Evolutionary conservation across 1,284 basidiomycete genomes (phyloP), one percentile per base, ranked within the genome.

Genomic region (Stygiomarasmius scandens): DNA sequence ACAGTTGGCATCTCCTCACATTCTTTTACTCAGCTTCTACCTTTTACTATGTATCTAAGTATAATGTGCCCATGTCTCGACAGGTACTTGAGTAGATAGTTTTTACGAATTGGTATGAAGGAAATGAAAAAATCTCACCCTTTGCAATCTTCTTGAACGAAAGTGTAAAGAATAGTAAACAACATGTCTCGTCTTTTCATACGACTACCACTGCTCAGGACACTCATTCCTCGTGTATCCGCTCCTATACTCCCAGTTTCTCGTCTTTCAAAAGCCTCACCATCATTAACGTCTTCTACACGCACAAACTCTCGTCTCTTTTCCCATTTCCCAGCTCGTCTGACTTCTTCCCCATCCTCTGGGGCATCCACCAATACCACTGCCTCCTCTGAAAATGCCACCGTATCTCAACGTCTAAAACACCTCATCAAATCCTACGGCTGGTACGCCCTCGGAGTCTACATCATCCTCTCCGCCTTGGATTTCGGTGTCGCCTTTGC

Each of bases 381-480:
- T n/a, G n/a, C 29, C 56, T 61, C 64, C 71, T 2, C 82, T 2
- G 76, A 81, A 44, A 70, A 85, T 64, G 73, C 80, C 19, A 74
- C 85, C 0, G 75, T 91, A 55, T 84, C 89, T 1, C 83, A 92
- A 72, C 85, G 89, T 16, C 81, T 97, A 38, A 96, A 92, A 72
- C 82, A 87, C 64, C 87, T 97, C 60, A 90, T 96, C 63, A 95
- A 92, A 68, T 85, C 90, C 5, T 96, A 98, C 69, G 95, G 95
- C 29, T 93, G 91, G 89, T 95, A 95, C 69, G 93, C 95, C 4
- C 80, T 97, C 23, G 92, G 90, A 38, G 87, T 97, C 45, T 97
- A 98, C 77, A 55, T 89, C 63, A 69, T 87, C 45, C 70, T 96
- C 56, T 84, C 83, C 27, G 77, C 78, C 9, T 69, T 92, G 68